Percentiles rank a stretch among this genome's conserved stretches.
Evolutionary conservation across 208 protist species (phyloP).

Genomic region (Kentomonas sorsogonicus): DNA sequence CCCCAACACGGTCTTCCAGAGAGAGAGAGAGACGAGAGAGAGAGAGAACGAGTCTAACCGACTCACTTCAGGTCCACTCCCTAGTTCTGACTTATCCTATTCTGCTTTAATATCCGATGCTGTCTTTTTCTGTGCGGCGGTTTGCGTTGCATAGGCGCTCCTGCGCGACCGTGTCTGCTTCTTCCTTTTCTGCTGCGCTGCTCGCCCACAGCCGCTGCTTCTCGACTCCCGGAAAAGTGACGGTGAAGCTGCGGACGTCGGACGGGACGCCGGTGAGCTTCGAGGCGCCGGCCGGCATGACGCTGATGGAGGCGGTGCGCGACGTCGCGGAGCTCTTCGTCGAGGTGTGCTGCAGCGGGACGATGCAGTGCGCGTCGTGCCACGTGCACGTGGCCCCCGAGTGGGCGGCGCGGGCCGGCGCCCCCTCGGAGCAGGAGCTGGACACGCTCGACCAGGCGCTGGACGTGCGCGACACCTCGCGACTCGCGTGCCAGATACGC

Average conservation of each 20-base stretch:
- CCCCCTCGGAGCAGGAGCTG: slow-evolving; percentile 57
- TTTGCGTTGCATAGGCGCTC: too few relatives aligned
- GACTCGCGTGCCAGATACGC: slow-evolving; percentile 38
- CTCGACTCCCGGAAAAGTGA: slow-evolving; percentile 15
- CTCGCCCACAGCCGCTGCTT: background rate
- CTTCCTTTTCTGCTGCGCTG: too few relatives aligned
- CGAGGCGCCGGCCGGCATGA: slow-evolving; percentile 37
- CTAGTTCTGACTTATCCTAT: too few relatives aligned
- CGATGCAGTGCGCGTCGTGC: slow-evolving; percentile 90
- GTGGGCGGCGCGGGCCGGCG: slow-evolving; percentile 56
- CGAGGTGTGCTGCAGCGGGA: slow-evolving; percentile 86
- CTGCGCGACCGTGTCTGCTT: too few relatives aligned
- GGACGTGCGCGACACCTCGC: slow-evolving; percentile 19
- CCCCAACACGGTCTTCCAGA: too few relatives aligned
- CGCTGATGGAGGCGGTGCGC: slow-evolving; percentile 80
- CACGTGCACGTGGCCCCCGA: slow-evolving; percentile 82
- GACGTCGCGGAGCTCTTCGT: slow-evolving; percentile 79
- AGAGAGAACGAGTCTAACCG: too few relatives aligned
- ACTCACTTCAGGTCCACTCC: too few relatives aligned
- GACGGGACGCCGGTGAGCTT: slow-evolving; percentile 12
- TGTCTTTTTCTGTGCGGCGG: too few relatives aligned
- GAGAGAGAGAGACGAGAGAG: too few relatives aligned
- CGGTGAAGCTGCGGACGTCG: background rate
- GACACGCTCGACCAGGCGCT: slow-evolving; percentile 50
- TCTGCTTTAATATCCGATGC: too few relatives aligned